These are phyloP conservation scores for Solanum neorickii DNA, from an alignment of 257 asterid species.

Conservation along the genomic window DNA sequence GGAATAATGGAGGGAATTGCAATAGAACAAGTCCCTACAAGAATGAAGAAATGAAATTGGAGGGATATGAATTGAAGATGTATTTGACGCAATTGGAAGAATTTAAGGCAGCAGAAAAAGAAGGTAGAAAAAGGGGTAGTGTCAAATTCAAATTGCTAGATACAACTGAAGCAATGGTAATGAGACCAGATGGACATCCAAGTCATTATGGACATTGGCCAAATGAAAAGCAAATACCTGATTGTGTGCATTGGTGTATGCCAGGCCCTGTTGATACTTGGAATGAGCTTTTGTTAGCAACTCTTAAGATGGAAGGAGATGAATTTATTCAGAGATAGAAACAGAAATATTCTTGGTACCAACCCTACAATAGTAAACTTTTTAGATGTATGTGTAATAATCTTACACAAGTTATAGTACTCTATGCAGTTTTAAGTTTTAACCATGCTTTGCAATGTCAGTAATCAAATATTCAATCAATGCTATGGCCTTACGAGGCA, in stretches of 20 bases:
- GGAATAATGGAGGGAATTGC: slow-evolving; percentile 53
- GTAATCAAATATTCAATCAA: too few species aligned
- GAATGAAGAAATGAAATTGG: slow-evolving; percentile 29
- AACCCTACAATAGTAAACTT: too few species aligned
- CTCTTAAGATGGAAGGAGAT: slow-evolving; percentile 2
- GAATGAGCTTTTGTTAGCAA: slow-evolving; percentile 11
- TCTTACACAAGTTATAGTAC: too few species aligned
- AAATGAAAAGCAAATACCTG: slow-evolving; percentile 31
- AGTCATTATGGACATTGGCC: slow-evolving; percentile 52
- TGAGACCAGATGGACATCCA: slow-evolving; percentile 70
- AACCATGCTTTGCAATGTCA: too few species aligned
- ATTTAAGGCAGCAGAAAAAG: slow-evolving; percentile 22
- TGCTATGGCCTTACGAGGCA: too few species aligned
- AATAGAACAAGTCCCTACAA: slow-evolving; percentile 24
- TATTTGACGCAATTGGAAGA: slow-evolving; percentile 40
- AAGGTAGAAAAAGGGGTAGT: slow-evolving; percentile 9
- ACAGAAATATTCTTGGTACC: background rate
- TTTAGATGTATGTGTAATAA: too few species aligned
- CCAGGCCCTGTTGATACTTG: slow-evolving; percentile 22
- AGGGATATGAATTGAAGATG: slow-evolving; percentile 24
- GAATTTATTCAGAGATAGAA: background rate
- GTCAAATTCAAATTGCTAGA: slow-evolving; percentile 35
- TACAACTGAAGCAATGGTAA: slow-evolving; percentile 30
- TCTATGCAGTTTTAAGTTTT: too few species aligned
- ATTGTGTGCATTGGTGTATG: slow-evolving; percentile 23